Evolutionary conservation across 352 stramenopile species (phyloP), one percentile per base, ranked within the genome.

Genomic region (Albugo laibachii): DNA sequence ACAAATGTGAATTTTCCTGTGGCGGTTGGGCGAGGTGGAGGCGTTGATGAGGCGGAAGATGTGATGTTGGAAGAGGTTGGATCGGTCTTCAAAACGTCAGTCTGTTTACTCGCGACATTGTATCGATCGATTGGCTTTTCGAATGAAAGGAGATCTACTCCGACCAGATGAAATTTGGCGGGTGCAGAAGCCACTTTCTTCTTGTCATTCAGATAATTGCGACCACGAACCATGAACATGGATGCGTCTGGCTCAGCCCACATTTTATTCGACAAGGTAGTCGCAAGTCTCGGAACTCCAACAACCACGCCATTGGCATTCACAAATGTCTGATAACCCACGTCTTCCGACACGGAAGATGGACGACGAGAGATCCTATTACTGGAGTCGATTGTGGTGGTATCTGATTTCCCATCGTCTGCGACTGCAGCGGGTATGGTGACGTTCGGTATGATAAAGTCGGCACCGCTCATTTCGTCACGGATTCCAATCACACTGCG

Each of bases 141-240:
- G 45, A 88, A 88, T 37, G 73, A 80, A 24, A 88, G 60, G 20
- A 86, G 56, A 48, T 92, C 78, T 43, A 92, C 76, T 8, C 73
- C 76, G 6, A 87, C 69, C 13, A 81, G 65, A 49, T 82, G 76
- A 51, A 88, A 88, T 50, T 76, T 81, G 15, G 76, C 61, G 11
- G 58, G 58, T 8, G 52, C 59, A 12, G 81, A 89, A 14, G 79
- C 44, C 13, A 78, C 60, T 54, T 96, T 96, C 48, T 94, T 88
- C 64, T 83, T 84, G 57, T 92, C 80, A 8, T 60, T 61, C 19
- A 93, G 52, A 56, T 96, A 96, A 51, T 88, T 94, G n/a, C 68
- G 56, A 0, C 80, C 83, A 20, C 85, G 80, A 18, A 96, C 65
- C 47, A 69, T 65, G 50, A 92, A 88, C 34, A 83, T 62, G 36